Base-by-base conservation (phyloP, 1,139 yeast genomes). In the Kurtzmaniella quercitrusa region DNA sequence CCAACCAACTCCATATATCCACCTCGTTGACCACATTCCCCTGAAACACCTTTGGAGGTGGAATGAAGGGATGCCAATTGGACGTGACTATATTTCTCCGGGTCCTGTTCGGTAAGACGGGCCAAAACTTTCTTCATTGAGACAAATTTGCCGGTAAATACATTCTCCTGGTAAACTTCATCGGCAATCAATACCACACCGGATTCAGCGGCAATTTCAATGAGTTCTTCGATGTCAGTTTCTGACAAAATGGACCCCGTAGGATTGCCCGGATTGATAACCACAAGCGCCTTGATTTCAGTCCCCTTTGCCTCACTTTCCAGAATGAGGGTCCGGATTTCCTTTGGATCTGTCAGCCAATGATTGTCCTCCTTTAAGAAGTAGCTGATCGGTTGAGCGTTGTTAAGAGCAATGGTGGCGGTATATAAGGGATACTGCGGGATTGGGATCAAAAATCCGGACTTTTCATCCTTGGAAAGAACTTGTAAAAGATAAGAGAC, bases 11-110 rank as follows among this genome's bases (percentile, higher is more conserved):
- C 98, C 95, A 93, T 87, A 72, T 91, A 94, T 3, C 99, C 98
- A 57, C 98, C 98, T 66, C 98, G 83, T 70, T 93, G 98, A 46
- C 98, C 98, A 74, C 98, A 93, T 68, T 93, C 98, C 47, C 98
- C 99, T 54, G 90, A 79, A 57, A 90, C 88, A 61, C 98, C 98
- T 68, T 93, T 93, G 16, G 98, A 91, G 34, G 95, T 90, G 14
- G 98, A 90, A 63, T 93, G 98, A 52, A 93, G 72, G 1, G 98
- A 91, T 2, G 95, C 98, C 49, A 94, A 75, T 59, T 90, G 96
- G 38, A 93, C 94, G 48, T 81, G 73, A 46, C 76, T 75, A 62
- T 81, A 91, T 44, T 65, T 59, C 17, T 77, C 75, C 12, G 80
- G 79, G 49, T 76, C 63, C 34, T 73, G 61, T 43, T 66, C 66